Percentiles rank a stretch among this genome's conserved stretches.
Evolutionary conservation across 2,329 filamentous ascomycete genomes (phyloP).

Genomic region (Fusarium sp.): DNA sequence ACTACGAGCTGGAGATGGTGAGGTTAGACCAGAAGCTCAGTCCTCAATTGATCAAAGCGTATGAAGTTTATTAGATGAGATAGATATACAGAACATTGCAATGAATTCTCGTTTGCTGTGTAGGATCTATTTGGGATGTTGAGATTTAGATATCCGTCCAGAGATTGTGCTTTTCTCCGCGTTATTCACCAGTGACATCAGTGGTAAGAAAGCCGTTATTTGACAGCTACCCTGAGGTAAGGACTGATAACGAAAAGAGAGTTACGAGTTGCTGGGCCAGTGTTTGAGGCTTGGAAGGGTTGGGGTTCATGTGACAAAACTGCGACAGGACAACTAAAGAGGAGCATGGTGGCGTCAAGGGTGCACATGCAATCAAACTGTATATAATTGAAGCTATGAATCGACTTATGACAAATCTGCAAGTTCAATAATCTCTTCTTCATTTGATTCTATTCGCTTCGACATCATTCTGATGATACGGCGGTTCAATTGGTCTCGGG

Average conservation of each 20-base stretch:
- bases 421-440: neutral
- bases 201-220: neutral
- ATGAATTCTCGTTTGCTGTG: too few species aligned
- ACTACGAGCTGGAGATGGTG: too few species aligned
- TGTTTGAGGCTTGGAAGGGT: neutral
- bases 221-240: conserved; percentile 1
- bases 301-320: neutral
- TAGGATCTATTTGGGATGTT: neutral
- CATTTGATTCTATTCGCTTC: neutral
- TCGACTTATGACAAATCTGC: too few species aligned
- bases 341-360: conserved; percentile 19
- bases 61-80: too few species aligned
- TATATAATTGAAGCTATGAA: neutral
- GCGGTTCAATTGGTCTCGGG: neutral
- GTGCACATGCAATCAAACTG: conserved; percentile 1
- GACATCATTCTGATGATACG: neutral
- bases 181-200: conserved; percentile 10
- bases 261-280: neutral
- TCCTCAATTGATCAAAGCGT: too few species aligned
- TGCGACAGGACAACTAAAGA: neutral
- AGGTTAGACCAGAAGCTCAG: too few species aligned
- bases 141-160: neutral
- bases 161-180: neutral
- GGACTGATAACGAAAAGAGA: neutral
- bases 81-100: too few species aligned